These are phyloP conservation scores for Euphorbia corollata DNA, from an alignment of 441 rosid genomes.

Conservation along the genomic window DNA sequence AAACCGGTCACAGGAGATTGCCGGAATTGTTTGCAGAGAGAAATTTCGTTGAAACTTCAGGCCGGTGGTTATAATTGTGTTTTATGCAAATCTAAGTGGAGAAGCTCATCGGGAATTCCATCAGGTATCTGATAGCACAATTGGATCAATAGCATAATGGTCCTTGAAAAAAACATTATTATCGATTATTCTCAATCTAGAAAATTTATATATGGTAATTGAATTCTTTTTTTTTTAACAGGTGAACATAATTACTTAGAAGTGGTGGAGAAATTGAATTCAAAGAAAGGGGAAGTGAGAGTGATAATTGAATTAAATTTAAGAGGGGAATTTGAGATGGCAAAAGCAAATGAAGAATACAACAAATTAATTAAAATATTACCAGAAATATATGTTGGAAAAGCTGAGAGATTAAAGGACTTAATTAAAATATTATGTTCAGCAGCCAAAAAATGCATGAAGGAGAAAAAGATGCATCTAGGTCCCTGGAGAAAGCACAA, in stretches of 20 bases:
- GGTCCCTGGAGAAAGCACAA: slow-evolving; percentile 90
- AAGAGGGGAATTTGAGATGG: slow-evolving; percentile 74
- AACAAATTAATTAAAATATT: slow-evolving; percentile 34
- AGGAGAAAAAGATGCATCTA: slow-evolving; percentile 75
- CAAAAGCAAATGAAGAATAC: slow-evolving; percentile 57
- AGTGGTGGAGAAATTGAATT: slow-evolving; percentile 42
- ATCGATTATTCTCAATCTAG: neutral
- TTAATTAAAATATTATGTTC: slow-evolving; percentile 59
- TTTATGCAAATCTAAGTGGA: slow-evolving; percentile 74
- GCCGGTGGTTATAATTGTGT: slow-evolving; percentile 47
- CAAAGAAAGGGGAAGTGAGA: slow-evolving; percentile 46
- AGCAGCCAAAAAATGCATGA: slow-evolving; percentile 68
- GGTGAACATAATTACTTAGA: slow-evolving; percentile 74
- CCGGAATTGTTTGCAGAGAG: slow-evolving; percentile 46
- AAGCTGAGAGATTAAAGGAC: slow-evolving; percentile 55
- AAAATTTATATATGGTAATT: neutral
- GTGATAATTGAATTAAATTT: slow-evolving; percentile 69
- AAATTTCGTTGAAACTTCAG: slow-evolving; percentile 47
- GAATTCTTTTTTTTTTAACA: slow-evolving; percentile 10
- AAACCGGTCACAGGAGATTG: slow-evolving; percentile 40
- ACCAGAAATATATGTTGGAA: slow-evolving; percentile 68
- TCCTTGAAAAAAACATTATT: neutral
- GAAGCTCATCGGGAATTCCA: slow-evolving; percentile 57
- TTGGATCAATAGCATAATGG: neutral
- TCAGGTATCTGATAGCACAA: slow-evolving; percentile 37